Evolutionary conservation across 2,329 filamentous ascomycete species (phyloP), one percentile per base, ranked within the genome.

Genomic region (Leptographium lundbergii): DNA sequence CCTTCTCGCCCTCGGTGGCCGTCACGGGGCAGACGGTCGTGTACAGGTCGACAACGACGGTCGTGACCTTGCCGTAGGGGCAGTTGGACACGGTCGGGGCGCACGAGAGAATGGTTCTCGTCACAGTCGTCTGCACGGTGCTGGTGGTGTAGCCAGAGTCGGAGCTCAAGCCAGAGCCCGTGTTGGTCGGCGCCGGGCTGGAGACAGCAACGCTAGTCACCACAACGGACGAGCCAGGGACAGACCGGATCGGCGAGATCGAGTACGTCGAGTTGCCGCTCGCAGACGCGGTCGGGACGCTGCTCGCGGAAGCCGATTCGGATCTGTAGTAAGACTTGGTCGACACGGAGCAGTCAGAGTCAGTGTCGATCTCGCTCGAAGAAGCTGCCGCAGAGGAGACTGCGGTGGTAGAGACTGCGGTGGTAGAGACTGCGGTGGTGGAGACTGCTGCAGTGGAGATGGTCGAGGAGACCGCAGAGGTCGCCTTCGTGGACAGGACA

Each of bases 71-170:
- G 57, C 60, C 60, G 59, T 56, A 57, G 11, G 65, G 64, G 63
- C 64, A 65, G 62, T 65, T 52, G 53, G 63, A 65, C 17, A 65
- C 63, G 10, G 64, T 63, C 24, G 63, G 59, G 0, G 61, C 60
- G 60, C 64, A 65, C 50, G 63, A 64, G 45, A 56, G 27, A 34
- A 64, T 61, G 34, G 64, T 65, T 61, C 61, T 61, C 42, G 63
- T 63, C 61, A 78, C 64, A 22, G 72, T 75, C 45, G 70, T 69
- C 65, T 67, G 73, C 57, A 76, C 68, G 7, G 72, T 73, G 62
- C 71, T 74, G 32, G 71, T 73, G 14, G 61, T 63, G 25, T 22
- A 50, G 3, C 3, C 29, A 24, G 58, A n/a, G 22, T 42, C 65
- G 67, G 60, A 67, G 59, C n/a, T 60, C 7, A 57, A 56, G 17